Percentiles rank a stretch among this genome's conserved stretches.
Evolutionary conservation across 2,329 filamentous ascomycete species (phyloP).

Genomic region (Colletotrichum sp.): DNA sequence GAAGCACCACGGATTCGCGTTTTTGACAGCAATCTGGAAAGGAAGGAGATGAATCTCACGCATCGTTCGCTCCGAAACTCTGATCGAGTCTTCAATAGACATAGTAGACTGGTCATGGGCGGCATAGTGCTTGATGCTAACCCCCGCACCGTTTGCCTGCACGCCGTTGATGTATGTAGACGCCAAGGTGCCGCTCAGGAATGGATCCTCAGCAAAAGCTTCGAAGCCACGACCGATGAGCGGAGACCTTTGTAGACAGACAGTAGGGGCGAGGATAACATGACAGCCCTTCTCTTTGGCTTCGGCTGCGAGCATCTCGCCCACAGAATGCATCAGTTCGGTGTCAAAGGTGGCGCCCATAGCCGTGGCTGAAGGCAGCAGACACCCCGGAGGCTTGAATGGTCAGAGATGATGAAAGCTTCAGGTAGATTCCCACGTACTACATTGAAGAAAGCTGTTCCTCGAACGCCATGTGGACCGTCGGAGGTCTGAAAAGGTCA

Average conservation of each 20-base stretch:
- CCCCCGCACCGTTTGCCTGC: constrained; percentile 42
- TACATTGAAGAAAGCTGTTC: background rate
- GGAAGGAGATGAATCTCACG: constrained; percentile 63
- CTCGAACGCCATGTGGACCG: background rate
- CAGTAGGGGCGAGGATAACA: constrained; percentile 1
- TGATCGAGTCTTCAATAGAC: constrained; percentile 8
- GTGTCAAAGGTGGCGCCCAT: background rate
- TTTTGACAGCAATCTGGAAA: constrained; percentile 60
- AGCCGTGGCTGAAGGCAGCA: background rate
- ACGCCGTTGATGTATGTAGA: constrained; percentile 36
- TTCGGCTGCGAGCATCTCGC: background rate
- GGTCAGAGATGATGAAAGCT: background rate
- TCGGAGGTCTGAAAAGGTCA: background rate
- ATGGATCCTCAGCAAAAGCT: background rate
- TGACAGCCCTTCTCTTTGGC: background rate
- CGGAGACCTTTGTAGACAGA: constrained; percentile 6
- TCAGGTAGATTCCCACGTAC: background rate
- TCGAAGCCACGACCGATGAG: constrained; percentile 5
- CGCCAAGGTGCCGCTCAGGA: background rate
- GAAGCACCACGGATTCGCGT: constrained; percentile 54
- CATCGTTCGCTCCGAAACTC: constrained; percentile 27
- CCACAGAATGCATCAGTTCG: background rate
- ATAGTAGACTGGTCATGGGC: constrained; percentile 39
- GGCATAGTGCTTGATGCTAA: constrained; percentile 50
- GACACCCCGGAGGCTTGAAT: background rate